These are phyloP conservation scores for Talaromyces stipitatus DNA, from an alignment of 495 filamentous ascomycete genomes.

Conservation along the genomic window DNA sequence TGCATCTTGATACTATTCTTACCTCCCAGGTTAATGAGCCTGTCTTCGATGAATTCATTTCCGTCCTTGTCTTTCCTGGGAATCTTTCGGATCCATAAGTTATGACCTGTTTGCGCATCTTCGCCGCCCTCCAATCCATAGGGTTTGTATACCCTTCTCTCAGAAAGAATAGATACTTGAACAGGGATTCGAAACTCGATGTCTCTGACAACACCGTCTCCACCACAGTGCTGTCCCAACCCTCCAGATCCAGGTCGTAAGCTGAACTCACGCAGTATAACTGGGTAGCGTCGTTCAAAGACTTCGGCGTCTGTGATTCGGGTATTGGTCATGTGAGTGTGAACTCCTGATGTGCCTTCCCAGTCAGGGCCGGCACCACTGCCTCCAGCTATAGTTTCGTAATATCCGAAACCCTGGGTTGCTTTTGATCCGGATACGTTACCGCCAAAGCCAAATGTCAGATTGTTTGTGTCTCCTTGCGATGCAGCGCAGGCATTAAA, in stretches of 20 bases:
- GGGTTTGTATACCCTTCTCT: slow-evolving; percentile 69
- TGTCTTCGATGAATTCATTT: slow-evolving; percentile 37
- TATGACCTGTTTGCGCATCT: slow-evolving; percentile 63
- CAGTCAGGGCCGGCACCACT: slow-evolving; percentile 73
- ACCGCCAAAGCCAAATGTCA: slow-evolving; percentile 34
- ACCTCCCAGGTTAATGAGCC: slow-evolving; percentile 67
- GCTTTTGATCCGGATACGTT: slow-evolving; percentile 17
- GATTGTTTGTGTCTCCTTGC: slow-evolving; percentile 84
- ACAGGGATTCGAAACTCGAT: slow-evolving; percentile 83
- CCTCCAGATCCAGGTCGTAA: slow-evolving; percentile 53
- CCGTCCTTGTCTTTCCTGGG: slow-evolving; percentile 5
- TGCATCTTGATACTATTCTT: slow-evolving; percentile 83
- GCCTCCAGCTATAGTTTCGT: slow-evolving; percentile 89
- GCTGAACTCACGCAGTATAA: slow-evolving; percentile 71
- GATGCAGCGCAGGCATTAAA: slow-evolving; percentile 79
- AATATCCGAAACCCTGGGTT: slow-evolving; percentile 74
- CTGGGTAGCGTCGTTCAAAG: slow-evolving; percentile 87
- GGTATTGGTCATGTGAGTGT: slow-evolving; percentile 95
- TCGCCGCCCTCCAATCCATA: slow-evolving; percentile 75
- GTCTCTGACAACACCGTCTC: slow-evolving; percentile 81
- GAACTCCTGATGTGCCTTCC: slow-evolving; percentile 80
- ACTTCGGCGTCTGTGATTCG: slow-evolving; percentile 89
- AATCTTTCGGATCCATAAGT: slow-evolving; percentile 64
- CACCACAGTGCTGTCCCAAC: slow-evolving; percentile 19
- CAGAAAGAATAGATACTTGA: slow-evolving; percentile 73